Conservation (phyloP, 2,329 filamentous ascomycete species). For the Chrysoporthe cubensis region DNA sequence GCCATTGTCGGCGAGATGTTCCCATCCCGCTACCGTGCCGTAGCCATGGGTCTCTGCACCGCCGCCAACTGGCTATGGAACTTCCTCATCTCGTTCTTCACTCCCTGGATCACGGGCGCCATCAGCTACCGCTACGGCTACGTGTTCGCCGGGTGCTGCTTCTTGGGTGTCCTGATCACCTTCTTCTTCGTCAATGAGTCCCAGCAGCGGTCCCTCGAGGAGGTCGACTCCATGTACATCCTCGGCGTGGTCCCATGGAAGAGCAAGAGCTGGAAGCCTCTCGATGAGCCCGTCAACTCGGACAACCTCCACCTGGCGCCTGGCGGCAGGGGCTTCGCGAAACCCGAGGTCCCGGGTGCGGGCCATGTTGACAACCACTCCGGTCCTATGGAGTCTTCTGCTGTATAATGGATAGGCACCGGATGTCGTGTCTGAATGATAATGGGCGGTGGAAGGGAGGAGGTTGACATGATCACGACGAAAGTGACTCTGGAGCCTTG, state of each 20-base stretch:
- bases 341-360: constrained; percentile 22
- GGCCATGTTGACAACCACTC: constrained; percentile 23
- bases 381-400: constrained; percentile 17
- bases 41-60: constrained; percentile 37
- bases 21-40: constrained; percentile 29
- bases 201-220: constrained; percentile 65
- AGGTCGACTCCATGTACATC: constrained; percentile 69
- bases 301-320: constrained; percentile 28
- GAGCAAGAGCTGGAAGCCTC: constrained; percentile 49
- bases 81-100: constrained; percentile 68
- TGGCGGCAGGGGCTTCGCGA: constrained; percentile 25
- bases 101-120: constrained; percentile 65
- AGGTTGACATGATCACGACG: neutral
- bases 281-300: constrained; percentile 28
- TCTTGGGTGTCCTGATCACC: constrained; percentile 60
- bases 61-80: constrained; percentile 63
- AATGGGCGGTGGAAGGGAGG: neutral
- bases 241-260: constrained; percentile 61
- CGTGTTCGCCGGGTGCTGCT: constrained; percentile 66
- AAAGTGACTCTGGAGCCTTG: neutral
- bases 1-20: constrained; percentile 64
- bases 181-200: constrained; percentile 71
- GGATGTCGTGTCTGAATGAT: neutral
- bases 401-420: constrained; percentile 7
- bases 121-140: constrained; percentile 68